Base-by-base conservation (phyloP, 2,329 filamentous ascomycete genomes). In the Aspergillus texensis region DNA sequence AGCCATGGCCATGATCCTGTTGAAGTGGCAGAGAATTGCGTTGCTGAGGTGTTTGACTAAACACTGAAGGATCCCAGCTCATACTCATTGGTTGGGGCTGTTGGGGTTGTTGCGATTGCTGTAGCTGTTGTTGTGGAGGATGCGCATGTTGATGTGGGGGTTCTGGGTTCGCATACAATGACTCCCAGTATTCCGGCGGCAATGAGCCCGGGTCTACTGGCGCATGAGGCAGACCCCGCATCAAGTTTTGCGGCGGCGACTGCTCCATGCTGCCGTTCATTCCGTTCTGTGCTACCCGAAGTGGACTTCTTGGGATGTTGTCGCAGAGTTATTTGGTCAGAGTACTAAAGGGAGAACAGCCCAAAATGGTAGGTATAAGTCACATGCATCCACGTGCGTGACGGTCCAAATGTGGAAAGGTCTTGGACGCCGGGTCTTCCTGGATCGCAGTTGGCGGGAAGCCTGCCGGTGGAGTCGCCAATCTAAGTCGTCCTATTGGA, bases 121-220 rank as follows among this genome's bases (percentile, higher is more conserved):
- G 66, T 36, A 60, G 63, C 32, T 66, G 68, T 41, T 73, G 71
- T 48, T 70, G 74, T n/a, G 62, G 32, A n/a, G 67, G 64, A 58
- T 69, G 64, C 32, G 69, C 58, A 58, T 69, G 65, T 52, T 76
- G 74, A 45, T 70, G 71, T 61, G 74, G 73, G 39, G 71, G 61
- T 56, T 68, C 66, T 30, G 63, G 58, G 43, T 58, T 65, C 9
- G 64, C 54, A 61, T 77, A 80, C 43, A 79, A 60, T 8, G 73
- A 57, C 54, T 77, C 77, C 78, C 78, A 80, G 65, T 76, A 80
- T n/a, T 78, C 78, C 11, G 72, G 58, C 21, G 71, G 67, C 19
- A 78, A 66, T 26, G 70, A 66, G 36, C 64, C 66, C 28, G 73
- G 66, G 41, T 70, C 66, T 63, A 74, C 71, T 58, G 73, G 60